These are phyloP conservation scores for Colletotrichum sp. DNA, from an alignment of 2,329 filamentous ascomycete genomes.

Conservation along the genomic window DNA sequence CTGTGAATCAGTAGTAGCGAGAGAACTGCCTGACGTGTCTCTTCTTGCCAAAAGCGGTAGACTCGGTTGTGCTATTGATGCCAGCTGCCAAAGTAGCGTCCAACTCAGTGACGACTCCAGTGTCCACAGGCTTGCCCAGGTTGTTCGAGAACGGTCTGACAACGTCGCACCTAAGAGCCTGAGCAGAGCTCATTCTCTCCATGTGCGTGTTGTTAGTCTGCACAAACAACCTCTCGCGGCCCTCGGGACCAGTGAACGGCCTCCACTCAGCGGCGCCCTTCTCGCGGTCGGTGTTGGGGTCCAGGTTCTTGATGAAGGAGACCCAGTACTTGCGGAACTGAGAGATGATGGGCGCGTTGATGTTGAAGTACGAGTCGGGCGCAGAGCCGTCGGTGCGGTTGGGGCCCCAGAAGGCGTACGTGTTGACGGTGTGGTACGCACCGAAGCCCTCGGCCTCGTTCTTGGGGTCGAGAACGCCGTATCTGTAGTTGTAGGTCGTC, in stretches of 20 bases:
- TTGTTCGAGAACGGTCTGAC: conserved; percentile 12
- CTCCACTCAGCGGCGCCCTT: conserved; percentile 56
- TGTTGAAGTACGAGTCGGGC: conserved; percentile 59
- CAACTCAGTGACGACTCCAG: conserved; percentile 14
- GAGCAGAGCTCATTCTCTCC: conserved; percentile 40
- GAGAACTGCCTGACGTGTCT: not conserved
- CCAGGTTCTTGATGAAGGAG: conserved; percentile 69
- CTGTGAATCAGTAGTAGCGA: not conserved
- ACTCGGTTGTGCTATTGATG: conserved; percentile 11
- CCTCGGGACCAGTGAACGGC: conserved; percentile 37
- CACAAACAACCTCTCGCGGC: conserved; percentile 43
- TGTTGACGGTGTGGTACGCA: conserved; percentile 70
- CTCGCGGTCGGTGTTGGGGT: conserved; percentile 65
- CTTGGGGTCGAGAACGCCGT: conserved; percentile 66
- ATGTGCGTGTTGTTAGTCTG: conserved; percentile 44
- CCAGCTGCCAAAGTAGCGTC: conserved; percentile 13
- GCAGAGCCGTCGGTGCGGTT: conserved; percentile 51
- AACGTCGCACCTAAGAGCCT: conserved; percentile 14
- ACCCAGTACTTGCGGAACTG: conserved; percentile 76
- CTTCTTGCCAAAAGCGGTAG: not conserved
- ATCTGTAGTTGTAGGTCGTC: conserved; percentile 69
- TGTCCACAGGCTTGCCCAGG: conserved; percentile 14
- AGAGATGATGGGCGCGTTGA: conserved; percentile 62
- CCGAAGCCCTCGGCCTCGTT: conserved; percentile 61
- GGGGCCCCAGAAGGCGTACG: conserved; percentile 71